phyloP scores from a whole-genome alignment of 768 basidiomycete genomes.

The Auriscalpium microsporum region DNA sequence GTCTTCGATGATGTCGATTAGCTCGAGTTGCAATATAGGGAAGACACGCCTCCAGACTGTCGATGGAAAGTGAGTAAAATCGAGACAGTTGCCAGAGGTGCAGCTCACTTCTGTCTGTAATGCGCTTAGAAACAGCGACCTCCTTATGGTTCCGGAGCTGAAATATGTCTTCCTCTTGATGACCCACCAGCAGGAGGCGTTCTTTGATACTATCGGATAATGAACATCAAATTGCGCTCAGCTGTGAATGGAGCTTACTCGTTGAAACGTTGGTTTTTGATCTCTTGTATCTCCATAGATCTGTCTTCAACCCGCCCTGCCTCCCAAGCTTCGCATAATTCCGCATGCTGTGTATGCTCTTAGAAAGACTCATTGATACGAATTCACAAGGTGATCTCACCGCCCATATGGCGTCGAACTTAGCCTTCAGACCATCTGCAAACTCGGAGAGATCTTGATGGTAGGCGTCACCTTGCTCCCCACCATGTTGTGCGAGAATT shows the following conservation, averaged over 20 bases:
- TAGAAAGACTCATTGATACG: background rate
- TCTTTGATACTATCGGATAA: constrained; percentile 2
- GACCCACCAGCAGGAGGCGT: background rate
- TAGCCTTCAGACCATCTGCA: background rate
- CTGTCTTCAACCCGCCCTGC: constrained; percentile 1
- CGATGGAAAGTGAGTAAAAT: background rate
- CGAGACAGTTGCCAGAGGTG: background rate
- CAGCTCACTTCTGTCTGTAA: constrained; percentile 6
- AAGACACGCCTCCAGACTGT: background rate
- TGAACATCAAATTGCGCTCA: background rate
- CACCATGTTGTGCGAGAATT: background rate
- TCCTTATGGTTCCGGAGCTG: constrained; percentile 3
- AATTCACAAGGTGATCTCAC: background rate
- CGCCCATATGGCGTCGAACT: background rate
- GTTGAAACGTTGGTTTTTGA: constrained; percentile 5
- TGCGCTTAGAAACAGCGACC: constrained; percentile 4
- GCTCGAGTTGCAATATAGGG: background rate
- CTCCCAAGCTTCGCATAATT: constrained; percentile 4
- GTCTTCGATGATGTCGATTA: no score
- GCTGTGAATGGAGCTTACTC: background rate
- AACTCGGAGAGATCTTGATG: background rate
- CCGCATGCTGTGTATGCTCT: background rate
- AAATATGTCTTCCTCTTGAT: constrained; percentile 1
- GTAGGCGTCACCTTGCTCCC: background rate
- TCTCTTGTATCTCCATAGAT: background rate